Percentiles rank a stretch among this genome's conserved stretches.
phyloP scores from a whole-genome alignment of 1,284 basidiomycete species.

The Pseudozyma pruni region DNA sequence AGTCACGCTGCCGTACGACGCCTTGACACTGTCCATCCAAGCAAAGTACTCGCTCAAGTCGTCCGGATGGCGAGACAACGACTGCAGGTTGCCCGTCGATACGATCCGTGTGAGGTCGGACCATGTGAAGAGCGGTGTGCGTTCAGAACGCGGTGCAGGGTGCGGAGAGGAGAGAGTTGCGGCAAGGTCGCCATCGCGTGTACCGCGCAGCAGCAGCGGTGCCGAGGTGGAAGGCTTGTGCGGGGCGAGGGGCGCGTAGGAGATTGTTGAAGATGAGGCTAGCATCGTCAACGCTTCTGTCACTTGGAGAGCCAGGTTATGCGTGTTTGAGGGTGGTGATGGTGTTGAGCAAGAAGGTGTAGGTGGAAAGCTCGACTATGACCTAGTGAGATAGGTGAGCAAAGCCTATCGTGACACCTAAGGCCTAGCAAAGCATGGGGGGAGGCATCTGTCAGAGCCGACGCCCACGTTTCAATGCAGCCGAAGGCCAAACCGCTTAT shows the following conservation, averaged over 20 bases:
- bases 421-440: too few relatives aligned
- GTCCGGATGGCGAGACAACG: slow-evolving; percentile 18
- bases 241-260: background rate
- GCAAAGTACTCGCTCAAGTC: slow-evolving; percentile 37
- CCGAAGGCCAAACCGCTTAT: too few relatives aligned
- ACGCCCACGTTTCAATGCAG: too few relatives aligned
- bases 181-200: slow-evolving; percentile 25
- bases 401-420: too few relatives aligned
- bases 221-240: too few relatives aligned
- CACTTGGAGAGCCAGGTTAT: too few relatives aligned
- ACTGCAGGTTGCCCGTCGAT: slow-evolving; percentile 11
- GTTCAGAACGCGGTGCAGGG: background rate
- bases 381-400: too few relatives aligned
- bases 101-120: slow-evolving; percentile 9
- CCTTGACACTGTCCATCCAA: slow-evolving; percentile 34
- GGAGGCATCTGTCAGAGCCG: too few relatives aligned
- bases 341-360: background rate
- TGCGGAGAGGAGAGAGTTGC: slow-evolving; percentile 5
- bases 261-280: slow-evolving; percentile 11
- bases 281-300: slow-evolving; percentile 7
- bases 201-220: slow-evolving; percentile 24
- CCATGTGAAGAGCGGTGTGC: slow-evolving; percentile 31
- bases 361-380: too few relatives aligned
- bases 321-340: background rate
- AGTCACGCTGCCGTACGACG: slow-evolving; percentile 15